Evolutionary conservation across 2,329 filamentous ascomycete genomes (phyloP).

Genomic region (Epichloe gansuensis): DNA sequence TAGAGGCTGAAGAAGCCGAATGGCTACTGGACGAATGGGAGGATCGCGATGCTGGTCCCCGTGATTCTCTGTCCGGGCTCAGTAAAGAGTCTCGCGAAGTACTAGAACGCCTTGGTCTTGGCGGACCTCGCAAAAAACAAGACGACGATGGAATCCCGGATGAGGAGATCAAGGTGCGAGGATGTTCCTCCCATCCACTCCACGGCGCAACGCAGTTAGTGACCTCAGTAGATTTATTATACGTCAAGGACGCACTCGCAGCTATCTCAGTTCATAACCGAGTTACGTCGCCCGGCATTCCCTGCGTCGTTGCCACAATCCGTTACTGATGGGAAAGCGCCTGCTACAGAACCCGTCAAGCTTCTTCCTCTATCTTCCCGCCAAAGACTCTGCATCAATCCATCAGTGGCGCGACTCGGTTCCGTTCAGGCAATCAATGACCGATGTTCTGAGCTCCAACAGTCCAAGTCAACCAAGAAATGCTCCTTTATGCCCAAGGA

Average conservation of each 20-base stretch:
- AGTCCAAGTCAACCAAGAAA: constrained; percentile 44
- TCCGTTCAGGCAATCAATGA: constrained; percentile 81
- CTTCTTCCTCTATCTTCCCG: constrained; percentile 75
- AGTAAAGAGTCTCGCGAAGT: constrained; percentile 66
- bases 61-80: constrained; percentile 39
- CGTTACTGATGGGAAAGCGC: constrained; percentile 16
- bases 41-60: constrained; percentile 26
- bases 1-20: constrained; percentile 47
- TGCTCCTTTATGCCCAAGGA: constrained; percentile 72
- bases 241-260: constrained; percentile 91
- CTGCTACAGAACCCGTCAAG: constrained; percentile 43
- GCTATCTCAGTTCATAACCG: constrained; percentile 74
- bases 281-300: constrained; percentile 66
- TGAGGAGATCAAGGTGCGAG: constrained; percentile 55
- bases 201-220: constrained; percentile 9
- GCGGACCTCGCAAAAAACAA: constrained; percentile 21
- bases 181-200: constrained; percentile 3
- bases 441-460: constrained; percentile 79
- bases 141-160: constrained; percentile 35
- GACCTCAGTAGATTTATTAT: constrained; percentile 58
- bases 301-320: constrained; percentile 54
- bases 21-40: constrained; percentile 65
- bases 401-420: constrained; percentile 59
- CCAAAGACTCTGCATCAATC: constrained; percentile 84
- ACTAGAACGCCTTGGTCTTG: constrained; percentile 52